Evolutionary conservation across 257 asterid species (phyloP).

Genomic region (Leonotis leonurus): DNA sequence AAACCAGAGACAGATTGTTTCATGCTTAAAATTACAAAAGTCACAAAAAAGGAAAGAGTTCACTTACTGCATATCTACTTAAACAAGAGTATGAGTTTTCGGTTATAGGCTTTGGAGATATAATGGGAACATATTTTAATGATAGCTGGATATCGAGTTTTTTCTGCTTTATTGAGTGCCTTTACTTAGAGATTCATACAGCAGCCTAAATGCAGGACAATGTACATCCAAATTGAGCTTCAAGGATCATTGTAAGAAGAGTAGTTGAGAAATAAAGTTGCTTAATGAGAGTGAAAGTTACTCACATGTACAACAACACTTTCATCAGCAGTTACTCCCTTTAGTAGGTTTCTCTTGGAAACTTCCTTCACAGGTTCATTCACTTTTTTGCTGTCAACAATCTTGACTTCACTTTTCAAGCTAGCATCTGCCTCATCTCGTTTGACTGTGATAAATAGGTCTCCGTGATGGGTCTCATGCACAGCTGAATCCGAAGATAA

Average conservation of each 20-base stretch:
- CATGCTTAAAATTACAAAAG: conserved; percentile 19
- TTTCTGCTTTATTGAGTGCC: not conserved
- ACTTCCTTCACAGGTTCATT: conserved; percentile 47
- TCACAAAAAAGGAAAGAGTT: conserved; percentile 4
- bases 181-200: not conserved
- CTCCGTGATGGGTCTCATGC: conserved; percentile 62
- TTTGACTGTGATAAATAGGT: conserved; percentile 59
- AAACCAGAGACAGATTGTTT: conserved; percentile 10
- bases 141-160: not conserved
- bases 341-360: conserved; percentile 64
- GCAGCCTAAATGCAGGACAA: not conserved
- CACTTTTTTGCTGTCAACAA: conserved; percentile 32
- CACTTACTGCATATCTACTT: conserved; percentile 3
- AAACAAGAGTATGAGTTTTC: not conserved
- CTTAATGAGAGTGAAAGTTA: conserved; percentile 20
- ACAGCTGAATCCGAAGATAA: conserved; percentile 47
- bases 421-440: conserved; percentile 60
- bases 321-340: conserved; percentile 95
- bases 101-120: conserved; percentile 1
- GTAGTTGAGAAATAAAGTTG: too few species aligned
- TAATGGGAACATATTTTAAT: not conserved
- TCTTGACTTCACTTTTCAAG: conserved; percentile 48
- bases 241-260: too few species aligned
- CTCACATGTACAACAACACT: conserved; percentile 86
- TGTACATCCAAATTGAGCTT: conserved; percentile 4